Conservation (phyloP, 495 filamentous ascomycete species). For the Achaetomiella virescens region DNA sequence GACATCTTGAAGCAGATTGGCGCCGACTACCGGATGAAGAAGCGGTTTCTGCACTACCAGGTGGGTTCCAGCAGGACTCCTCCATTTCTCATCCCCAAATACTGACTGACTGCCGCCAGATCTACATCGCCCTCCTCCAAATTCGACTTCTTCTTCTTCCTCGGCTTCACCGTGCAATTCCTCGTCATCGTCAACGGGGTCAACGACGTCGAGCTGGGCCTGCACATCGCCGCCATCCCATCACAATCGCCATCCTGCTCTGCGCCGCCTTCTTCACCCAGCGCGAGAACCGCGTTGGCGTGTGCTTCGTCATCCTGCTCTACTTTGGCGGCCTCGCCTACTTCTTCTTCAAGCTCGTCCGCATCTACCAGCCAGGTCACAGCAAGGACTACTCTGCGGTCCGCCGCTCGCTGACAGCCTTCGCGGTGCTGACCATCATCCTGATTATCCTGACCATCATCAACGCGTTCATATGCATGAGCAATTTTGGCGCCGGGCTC, state of each 20-base stretch:
- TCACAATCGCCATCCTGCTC: constrained; percentile 82
- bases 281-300: constrained; percentile 71
- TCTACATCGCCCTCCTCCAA: constrained; percentile 96
- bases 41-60: constrained; percentile 93
- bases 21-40: constrained; percentile 93
- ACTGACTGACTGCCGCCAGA: constrained; percentile 42
- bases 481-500: constrained; percentile 85
- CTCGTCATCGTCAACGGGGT: constrained; percentile 77
- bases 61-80: constrained; percentile 41
- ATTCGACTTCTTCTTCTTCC: constrained; percentile 99
- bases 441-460: constrained; percentile 84
- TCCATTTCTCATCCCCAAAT: neutral
- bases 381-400: constrained; percentile 61
- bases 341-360: constrained; percentile 95
- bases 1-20: constrained; percentile 99
- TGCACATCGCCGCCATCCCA: constrained; percentile 81
- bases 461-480: constrained; percentile 78
- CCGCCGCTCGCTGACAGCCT: constrained; percentile 75
- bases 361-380: constrained; percentile 71
- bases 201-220: constrained; percentile 65
- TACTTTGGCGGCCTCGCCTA: constrained; percentile 90
- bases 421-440: constrained; percentile 85
- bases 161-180: constrained; percentile 96
- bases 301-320: constrained; percentile 70
- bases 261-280: constrained; percentile 79